Evolutionary conservation across 805 yeast species (phyloP), one percentile per base, ranked within the genome.

Genomic region (Metschnikowia arizonensis): DNA sequence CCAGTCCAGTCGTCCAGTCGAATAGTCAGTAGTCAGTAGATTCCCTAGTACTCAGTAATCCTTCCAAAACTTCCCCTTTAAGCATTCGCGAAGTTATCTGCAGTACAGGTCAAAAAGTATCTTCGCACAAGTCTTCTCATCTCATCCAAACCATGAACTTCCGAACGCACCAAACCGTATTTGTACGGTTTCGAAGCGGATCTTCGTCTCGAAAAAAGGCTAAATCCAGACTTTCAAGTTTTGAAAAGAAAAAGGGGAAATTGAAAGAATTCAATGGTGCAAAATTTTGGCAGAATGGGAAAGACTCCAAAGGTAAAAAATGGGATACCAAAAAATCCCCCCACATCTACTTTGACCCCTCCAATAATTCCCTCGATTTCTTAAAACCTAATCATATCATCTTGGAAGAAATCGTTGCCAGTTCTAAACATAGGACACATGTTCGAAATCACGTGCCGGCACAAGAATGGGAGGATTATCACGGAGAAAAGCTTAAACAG

Each of bases 281-380:
- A 10, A n/a, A 12, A 8, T 11, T 6, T 7, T n/a, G 34, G 8
- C 34, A 8, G 23, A 17, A 18, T n/a, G n/a, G n/a, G n/a, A n/a
- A n/a, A n/a, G n/a, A n/a, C n/a, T n/a, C n/a, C n/a, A n/a, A n/a
- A n/a, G n/a, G n/a, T n/a, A n/a, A n/a, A n/a, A n/a, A n/a, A n/a
- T n/a, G n/a, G n/a, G n/a, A n/a, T n/a, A n/a, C n/a, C n/a, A n/a
- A n/a, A n/a, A n/a, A 17, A 10, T n/a, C 43, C n/a, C 38, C 12
- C 36, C n/a, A 11, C 23, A 42, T 39, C 3, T 52, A 52, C 40
- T 50, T 41, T 19, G 56, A 52, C 29, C 56, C 54, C 14, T 45
- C 54, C 40, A 48, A 48, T 29, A 25, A 12, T 23, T 35, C 54
- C 17, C 46, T 52, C 3, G 52, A 52, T 31, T 44, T 52, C 28